Base-by-base conservation (phyloP, 371 early-diverging fungal species). In the Mucor mucedo region DNA sequence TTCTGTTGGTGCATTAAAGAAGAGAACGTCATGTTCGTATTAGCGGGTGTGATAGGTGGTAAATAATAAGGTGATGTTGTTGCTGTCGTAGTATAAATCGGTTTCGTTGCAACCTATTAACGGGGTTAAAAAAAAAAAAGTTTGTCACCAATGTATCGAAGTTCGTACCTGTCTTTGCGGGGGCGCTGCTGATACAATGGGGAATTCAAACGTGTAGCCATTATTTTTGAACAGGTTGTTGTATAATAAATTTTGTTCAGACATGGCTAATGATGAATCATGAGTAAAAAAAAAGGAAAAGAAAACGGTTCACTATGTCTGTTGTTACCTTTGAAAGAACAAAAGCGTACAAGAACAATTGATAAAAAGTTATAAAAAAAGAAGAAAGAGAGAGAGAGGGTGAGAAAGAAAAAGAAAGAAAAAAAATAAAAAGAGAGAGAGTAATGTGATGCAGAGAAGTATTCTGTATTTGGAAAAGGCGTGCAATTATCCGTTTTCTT, bases 221-320 rank as follows among this genome's bases (percentile, higher is more conserved):
- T 52, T 47, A 16, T 29, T 27, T 52, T 66, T 61, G 41, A 55
- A 55, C 14, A 66, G 33, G 38, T 61, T 45, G 28, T 56, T 62
- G 40, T 61, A 44, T 5, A 66, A 10, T 42, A 61, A 2, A 29
- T 66, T 60, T 21, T 67, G 62, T 53, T 67, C 62, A 39, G 67
- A 62, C 67, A 67, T 67, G 14, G 27, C 39, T 49, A 48, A 10
- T 28, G 14, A 35, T 48, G 58, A 47, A 27, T n/a, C 27, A 52
- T 32, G n/a, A 44, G 40, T 9, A 28, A 55, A 62, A 42, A 47
- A 49, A 33, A 21, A 49, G 38, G 30, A 45, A 28, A 14, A 49
- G 38, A 39, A 45, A 28, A 14, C 47, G 8, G 29, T 28, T 9
- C 49, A 28, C 21, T 28, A 49, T 33, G 11, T 29, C 11, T 32